Base-by-base conservation (phyloP, 768 basidiomycete genomes). In the Pisolithus orientalis region DNA sequence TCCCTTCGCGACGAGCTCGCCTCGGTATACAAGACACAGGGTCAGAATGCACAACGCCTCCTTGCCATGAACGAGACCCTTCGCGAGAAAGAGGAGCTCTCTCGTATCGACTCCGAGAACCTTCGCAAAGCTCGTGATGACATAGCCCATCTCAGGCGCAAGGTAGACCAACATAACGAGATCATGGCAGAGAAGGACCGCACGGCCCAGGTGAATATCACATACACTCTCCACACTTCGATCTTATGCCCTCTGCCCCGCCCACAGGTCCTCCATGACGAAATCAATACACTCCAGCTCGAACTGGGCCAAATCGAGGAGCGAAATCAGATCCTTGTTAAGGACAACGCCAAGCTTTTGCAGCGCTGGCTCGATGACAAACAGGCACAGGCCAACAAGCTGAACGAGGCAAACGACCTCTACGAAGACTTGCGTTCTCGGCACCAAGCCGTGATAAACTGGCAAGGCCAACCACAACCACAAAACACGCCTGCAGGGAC, bases 281-380 rank as follows among this genome's bases (percentile, higher is more conserved):
- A 99, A 71, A 88, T 95, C 72, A 85, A 83, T 58, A 92, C 95
- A 1, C 78, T 94, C 43, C 87, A 90, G 53, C 79, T 99, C 46
- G 95, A 99, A 68, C 80, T 98, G 11, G 82, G 85, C 42, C 90
- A 95, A 62, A 84, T 95, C 25, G 87, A 90, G 51, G 84, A 92
- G 55, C 84, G 90, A 34, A 96, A 95, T 65, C 77, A 83, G 62
- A 85, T 75, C n/a, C 79, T 99, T 32, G 82, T 83, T 47, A 87
- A 86, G 61, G 95, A 99, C 68, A 99, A 99, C 61, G 94, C 94
- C 25, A 87, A 91, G 62, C 81, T 99, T 27, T 77, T 98, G 1
- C 93, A 96, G 66, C 86, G 95, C 16, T 99, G 96, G 95, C 77
- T 98, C 8, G 96, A 98, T 62, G 85, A 87, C 57, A 96, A 96